Percentiles rank a stretch among this genome's conserved stretches.
These are phyloP conservation scores for Pyricularia sp. DNA, from an alignment of 2,329 filamentous ascomycete species.

Conservation along the genomic window DNA sequence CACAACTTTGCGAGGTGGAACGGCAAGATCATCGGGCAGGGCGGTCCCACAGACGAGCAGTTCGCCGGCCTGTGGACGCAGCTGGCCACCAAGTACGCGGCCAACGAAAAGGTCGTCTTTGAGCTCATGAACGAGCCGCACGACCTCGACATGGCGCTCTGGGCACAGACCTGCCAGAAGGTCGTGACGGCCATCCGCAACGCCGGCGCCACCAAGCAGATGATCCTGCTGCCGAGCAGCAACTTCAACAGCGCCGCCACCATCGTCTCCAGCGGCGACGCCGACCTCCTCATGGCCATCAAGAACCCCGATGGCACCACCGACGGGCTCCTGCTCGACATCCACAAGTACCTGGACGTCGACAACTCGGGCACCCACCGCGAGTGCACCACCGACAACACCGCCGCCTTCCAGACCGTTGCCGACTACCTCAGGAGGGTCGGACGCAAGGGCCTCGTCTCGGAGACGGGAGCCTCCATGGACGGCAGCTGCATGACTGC, in stretches of 20 bases:
- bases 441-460: conserved; percentile 22
- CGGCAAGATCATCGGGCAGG: conserved; percentile 54
- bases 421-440: conserved; percentile 24
- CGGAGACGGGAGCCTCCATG: conserved; percentile 27
- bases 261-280: conserved; percentile 39
- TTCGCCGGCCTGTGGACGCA: conserved; percentile 54
- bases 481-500: conserved; percentile 21
- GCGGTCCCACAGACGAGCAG: conserved; percentile 48
- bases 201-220: conserved; percentile 50
- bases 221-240: conserved; percentile 56
- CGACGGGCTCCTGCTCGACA: conserved; percentile 45
- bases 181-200: conserved; percentile 55
- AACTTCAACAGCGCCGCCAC: conserved; percentile 21
- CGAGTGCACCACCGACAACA: conserved; percentile 41
- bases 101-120: conserved; percentile 45
- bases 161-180: conserved; percentile 52
- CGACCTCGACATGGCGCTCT: conserved; percentile 43
- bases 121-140: conserved; percentile 65
- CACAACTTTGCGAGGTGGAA: conserved; percentile 55
- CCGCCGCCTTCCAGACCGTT: conserved; percentile 20
- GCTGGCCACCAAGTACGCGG: conserved; percentile 48
- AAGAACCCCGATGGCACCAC: conserved; percentile 50
- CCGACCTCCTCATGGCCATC: conserved; percentile 39
- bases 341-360: conserved; percentile 52
- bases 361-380: conserved; percentile 44